phyloP scores from a whole-genome alignment of 1,139 yeast genomes.

The Diutina scorzettiae region DNA sequence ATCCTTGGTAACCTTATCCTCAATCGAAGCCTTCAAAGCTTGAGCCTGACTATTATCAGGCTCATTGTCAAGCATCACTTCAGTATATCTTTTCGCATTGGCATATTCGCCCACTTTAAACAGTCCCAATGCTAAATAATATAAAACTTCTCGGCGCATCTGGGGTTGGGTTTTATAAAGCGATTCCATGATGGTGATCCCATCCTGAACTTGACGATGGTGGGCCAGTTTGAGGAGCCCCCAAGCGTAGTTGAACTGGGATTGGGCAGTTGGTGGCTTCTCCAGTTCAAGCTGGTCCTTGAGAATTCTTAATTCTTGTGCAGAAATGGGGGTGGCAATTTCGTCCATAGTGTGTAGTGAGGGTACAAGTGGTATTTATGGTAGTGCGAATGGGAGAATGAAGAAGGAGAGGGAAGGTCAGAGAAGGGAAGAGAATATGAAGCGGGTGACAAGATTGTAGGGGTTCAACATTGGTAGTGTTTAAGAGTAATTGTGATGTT shows the following conservation, averaged over 20 bases:
- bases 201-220: slow-evolving; percentile 58
- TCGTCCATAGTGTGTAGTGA: slow-evolving; percentile 26
- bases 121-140: slow-evolving; percentile 80
- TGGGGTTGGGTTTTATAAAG: slow-evolving; percentile 69
- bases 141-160: slow-evolving; percentile 81
- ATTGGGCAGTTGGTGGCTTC: slow-evolving; percentile 73
- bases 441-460: too few species aligned
- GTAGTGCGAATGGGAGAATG: too few species aligned
- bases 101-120: slow-evolving; percentile 80
- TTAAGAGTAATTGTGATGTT: too few species aligned
- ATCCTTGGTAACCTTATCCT: slow-evolving; percentile 74
- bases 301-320: slow-evolving; percentile 63
- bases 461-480: too few species aligned
- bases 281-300: slow-evolving; percentile 73
- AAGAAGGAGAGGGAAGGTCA: too few species aligned
- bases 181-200: slow-evolving; percentile 63
- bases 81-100: slow-evolving; percentile 79
- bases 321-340: slow-evolving; percentile 46
- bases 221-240: slow-evolving; percentile 67
- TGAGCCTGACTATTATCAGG: slow-evolving; percentile 76
- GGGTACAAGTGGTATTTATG: too few species aligned
- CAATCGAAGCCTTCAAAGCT: slow-evolving; percentile 62
- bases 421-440: too few species aligned
- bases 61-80: slow-evolving; percentile 62
- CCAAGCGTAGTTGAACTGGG: slow-evolving; percentile 94